Percentiles rank a stretch among this genome's conserved stretches.
phyloP scores from a whole-genome alignment of 23 red algal genomes.

The Cyanidioschyzon merolae region DNA sequence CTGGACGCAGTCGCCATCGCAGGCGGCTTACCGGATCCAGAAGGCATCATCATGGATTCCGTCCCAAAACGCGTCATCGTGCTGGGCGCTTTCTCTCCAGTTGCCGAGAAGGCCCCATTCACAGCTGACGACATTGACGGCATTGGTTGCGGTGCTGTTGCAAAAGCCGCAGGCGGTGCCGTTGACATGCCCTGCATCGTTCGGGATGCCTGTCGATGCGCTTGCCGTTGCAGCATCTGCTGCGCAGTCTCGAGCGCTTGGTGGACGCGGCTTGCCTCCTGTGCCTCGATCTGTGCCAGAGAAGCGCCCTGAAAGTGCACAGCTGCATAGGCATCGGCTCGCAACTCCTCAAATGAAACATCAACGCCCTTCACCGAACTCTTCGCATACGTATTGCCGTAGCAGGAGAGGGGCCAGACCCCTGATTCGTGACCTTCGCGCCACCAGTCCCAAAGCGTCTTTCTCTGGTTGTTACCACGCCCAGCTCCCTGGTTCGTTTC shows the following conservation, averaged over 20 bases:
- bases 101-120: too few relatives aligned
- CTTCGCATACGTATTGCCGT: slow-evolving; percentile 11
- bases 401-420: slow-evolving; percentile 21
- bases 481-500: not conserved
- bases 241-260: slow-evolving; percentile 1
- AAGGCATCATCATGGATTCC: too few relatives aligned
- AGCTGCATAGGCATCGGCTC: slow-evolving; percentile 28
- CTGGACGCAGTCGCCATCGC: too few relatives aligned
- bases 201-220: not conserved
- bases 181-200: not conserved
- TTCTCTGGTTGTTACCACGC: not conserved
- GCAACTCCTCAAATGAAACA: slow-evolving; percentile 22
- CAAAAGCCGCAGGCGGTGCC: too few relatives aligned
- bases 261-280: slow-evolving; percentile 5
- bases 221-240: not conserved
- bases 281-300: not conserved
- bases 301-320: slow-evolving; percentile 4
- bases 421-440: not conserved
- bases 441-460: not conserved
- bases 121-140: too few relatives aligned
- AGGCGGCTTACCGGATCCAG: too few relatives aligned
- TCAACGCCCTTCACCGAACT: slow-evolving; percentile 11
- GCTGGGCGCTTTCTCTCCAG: too few relatives aligned
- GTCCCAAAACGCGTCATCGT: too few relatives aligned
- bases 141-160: too few relatives aligned